Conservation (phyloP, 2,329 filamentous ascomycete genomes). For the Curvularia hawaiiensis region DNA sequence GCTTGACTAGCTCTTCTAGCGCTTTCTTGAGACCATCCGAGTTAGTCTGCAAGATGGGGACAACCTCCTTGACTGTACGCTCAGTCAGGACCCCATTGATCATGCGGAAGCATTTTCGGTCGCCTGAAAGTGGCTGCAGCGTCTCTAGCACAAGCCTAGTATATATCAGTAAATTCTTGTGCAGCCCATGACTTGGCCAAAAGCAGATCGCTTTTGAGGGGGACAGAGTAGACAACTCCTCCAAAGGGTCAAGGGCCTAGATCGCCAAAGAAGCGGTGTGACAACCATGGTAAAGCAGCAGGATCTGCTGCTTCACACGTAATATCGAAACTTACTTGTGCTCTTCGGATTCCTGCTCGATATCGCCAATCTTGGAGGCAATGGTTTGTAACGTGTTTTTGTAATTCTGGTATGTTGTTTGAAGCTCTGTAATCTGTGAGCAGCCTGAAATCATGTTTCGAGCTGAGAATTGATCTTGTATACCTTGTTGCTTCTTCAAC, state of each 20-base stretch:
- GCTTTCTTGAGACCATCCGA: slow-evolving; percentile 93
- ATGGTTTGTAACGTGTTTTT: slow-evolving; percentile 83
- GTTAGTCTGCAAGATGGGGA: slow-evolving; percentile 90
- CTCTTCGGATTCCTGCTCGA: slow-evolving; percentile 96
- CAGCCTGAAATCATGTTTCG: background rate
- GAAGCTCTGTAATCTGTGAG: slow-evolving; percentile 65
- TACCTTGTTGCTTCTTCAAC: slow-evolving; percentile 77
- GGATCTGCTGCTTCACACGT: background rate
- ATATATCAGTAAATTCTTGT: slow-evolving; percentile 19
- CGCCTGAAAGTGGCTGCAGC: slow-evolving; percentile 76
- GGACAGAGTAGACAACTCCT: background rate
- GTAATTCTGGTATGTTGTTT: slow-evolving; percentile 78
- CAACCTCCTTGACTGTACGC: slow-evolving; percentile 88
- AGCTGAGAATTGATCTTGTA: background rate
- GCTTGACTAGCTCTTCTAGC: slow-evolving; percentile 90
- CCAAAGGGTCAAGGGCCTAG: background rate
- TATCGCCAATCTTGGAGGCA: slow-evolving; percentile 94
- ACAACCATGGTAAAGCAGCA: background rate
- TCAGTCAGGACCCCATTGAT: slow-evolving; percentile 97
- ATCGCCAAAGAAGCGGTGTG: slow-evolving; percentile 6
- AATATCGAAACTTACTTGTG: slow-evolving; percentile 75
- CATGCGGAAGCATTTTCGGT: slow-evolving; percentile 98
- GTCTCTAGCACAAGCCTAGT: slow-evolving; percentile 91
- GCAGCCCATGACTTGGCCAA: background rate
- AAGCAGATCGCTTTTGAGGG: background rate